Evolutionary conservation across 345 rosid genomes (phyloP).

Genomic region (Camelina laxa): DNA sequence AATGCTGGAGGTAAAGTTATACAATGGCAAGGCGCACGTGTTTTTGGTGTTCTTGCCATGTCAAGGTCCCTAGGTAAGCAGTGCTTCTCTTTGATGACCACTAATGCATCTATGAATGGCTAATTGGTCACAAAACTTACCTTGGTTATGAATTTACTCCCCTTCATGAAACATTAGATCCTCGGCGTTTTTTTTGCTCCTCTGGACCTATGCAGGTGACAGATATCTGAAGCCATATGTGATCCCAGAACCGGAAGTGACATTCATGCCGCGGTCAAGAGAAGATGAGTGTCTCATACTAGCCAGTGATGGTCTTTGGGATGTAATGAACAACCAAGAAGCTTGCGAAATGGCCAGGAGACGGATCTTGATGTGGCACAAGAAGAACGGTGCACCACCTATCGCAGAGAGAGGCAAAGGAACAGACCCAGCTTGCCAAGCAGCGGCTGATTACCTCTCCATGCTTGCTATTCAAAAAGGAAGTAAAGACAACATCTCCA

Average conservation of each 20-base stretch:
- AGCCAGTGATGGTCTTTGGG: constrained; percentile 98
- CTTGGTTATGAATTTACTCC: constrained; percentile 18
- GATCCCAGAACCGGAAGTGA: constrained; percentile 93
- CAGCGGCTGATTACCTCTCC: constrained; percentile 86
- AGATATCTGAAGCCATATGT: constrained; percentile 95
- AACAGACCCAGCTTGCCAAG: constrained; percentile 81
- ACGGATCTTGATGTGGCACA: constrained; percentile 87
- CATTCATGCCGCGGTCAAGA: constrained; percentile 75
- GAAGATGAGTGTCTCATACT: constrained; percentile 91
- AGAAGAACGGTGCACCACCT: constrained; percentile 63
- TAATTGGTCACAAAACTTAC: constrained; percentile 15
- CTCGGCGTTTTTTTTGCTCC: constrained; percentile 12
- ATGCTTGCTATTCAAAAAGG: constrained; percentile 86
- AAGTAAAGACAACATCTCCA: constrained; percentile 86
- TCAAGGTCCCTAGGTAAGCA: constrained; percentile 91
- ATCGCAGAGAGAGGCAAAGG: constrained; percentile 58
- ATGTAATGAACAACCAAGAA: constrained; percentile 92
- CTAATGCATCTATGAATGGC: constrained; percentile 6
- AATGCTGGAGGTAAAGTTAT: constrained; percentile 98
- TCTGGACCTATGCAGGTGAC: constrained; percentile 66
- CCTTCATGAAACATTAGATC: constrained; percentile 36
- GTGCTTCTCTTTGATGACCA: constrained; percentile 8
- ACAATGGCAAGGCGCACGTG: constrained; percentile 97
- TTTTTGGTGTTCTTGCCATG: constrained; percentile 97
- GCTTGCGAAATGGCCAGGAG: constrained; percentile 87